Percentiles rank a stretch among this genome's conserved stretches.
Conservation (phyloP, 73 alveolate genomes). For the Tetrahymena malaccensis region DNA sequence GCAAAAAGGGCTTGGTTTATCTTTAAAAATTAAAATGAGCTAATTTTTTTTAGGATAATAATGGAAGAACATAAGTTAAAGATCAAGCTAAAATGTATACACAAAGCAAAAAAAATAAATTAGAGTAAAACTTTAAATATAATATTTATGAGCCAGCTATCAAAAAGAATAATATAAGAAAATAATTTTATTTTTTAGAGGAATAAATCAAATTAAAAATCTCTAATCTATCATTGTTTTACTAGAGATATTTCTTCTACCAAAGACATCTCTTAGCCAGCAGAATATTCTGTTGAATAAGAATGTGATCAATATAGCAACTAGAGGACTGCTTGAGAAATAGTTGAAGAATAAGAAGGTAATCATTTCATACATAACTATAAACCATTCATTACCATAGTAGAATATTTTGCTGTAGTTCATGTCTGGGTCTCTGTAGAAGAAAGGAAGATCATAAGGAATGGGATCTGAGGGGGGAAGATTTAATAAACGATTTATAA, state of each 20-base stretch:
- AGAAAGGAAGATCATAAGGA: constrained; percentile 63
- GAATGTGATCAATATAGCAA: constrained; percentile 62
- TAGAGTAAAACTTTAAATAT: neutral
- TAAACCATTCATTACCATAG: constrained; percentile 70
- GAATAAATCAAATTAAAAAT: constrained; percentile 43
- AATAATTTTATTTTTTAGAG: neutral
- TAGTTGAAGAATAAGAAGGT: constrained; percentile 50
- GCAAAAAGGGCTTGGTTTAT: too few species aligned
- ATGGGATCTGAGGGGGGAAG: neutral
- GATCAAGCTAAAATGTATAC: too few species aligned
- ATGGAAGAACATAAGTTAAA: too few species aligned
- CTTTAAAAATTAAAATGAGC: neutral
- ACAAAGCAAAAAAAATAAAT: neutral
- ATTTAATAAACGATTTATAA: neutral
- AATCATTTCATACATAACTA: constrained; percentile 55
- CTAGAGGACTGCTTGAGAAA: constrained; percentile 27
- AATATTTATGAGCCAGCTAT: neutral
- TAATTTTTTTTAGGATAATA: neutral
- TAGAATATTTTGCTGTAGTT: constrained; percentile 58
- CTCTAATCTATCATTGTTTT: constrained; percentile 75
- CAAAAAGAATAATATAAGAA: neutral
- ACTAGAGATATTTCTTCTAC: constrained; percentile 60
- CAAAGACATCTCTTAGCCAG: constrained; percentile 50
- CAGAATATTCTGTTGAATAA: constrained; percentile 47
- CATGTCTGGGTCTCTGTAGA: constrained; percentile 69